Conservation (phyloP, 805 yeast genomes). For the Candida yuanshanica region DNA sequence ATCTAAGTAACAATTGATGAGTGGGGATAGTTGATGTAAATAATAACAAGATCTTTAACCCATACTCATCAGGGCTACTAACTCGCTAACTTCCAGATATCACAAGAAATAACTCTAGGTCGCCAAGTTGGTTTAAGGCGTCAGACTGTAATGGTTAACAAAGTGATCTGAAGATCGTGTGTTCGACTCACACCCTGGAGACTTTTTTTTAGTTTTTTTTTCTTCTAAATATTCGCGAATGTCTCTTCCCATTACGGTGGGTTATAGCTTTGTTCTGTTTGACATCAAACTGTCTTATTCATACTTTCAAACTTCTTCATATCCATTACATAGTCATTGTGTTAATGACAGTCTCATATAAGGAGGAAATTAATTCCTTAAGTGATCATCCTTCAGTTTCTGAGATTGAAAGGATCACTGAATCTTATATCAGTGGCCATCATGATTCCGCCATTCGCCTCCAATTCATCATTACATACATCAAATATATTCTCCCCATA, state of each 20-base stretch:
- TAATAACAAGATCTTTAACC: too few relatives aligned
- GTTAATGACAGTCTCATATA: neutral
- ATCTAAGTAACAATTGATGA: too few relatives aligned
- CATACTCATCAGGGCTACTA: too few relatives aligned
- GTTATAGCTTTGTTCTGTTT: neutral
- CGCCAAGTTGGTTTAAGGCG: conserved; percentile 21
- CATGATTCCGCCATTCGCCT: conserved; percentile 10
- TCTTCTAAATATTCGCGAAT: neutral
- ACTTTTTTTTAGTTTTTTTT: conserved; percentile 5
- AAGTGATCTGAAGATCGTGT: conserved; percentile 19
- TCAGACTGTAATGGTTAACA: conserved; percentile 16
- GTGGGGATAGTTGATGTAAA: too few relatives aligned
- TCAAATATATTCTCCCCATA: conserved; percentile 19
- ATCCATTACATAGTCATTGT: neutral
- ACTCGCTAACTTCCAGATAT: too few relatives aligned
- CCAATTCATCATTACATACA: conserved; percentile 12
- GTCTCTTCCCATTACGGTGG: neutral
- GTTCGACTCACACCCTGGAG: conserved; percentile 22
- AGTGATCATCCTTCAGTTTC: conserved; percentile 7
- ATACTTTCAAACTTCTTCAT: neutral
- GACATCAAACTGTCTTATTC: too few relatives aligned
- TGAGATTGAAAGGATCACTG: conserved; percentile 12
- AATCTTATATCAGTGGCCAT: neutral
- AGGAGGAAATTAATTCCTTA: neutral
- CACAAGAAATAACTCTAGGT: conserved; percentile 12